These are phyloP conservation scores for Boletellus sp. DNA, from an alignment of 768 basidiomycete genomes.

Conservation along the genomic window DNA sequence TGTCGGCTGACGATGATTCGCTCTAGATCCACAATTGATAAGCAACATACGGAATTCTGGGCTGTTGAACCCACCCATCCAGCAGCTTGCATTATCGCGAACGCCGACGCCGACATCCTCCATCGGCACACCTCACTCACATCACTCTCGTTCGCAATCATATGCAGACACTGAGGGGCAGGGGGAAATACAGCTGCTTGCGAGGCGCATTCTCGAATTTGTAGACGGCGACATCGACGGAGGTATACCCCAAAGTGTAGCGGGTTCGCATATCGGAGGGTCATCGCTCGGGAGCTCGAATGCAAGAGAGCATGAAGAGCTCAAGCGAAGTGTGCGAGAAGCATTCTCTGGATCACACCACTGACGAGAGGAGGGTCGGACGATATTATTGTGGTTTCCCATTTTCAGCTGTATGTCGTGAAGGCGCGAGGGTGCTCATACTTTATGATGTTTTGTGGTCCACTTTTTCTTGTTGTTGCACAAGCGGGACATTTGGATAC, in stretches of 20 bases:
- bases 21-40: constrained; percentile 77
- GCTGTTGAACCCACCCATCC: constrained; percentile 81
- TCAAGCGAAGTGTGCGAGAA: constrained; percentile 77
- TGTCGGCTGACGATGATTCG: background rate
- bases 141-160: constrained; percentile 64
- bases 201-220: constrained; percentile 81
- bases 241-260: constrained; percentile 54
- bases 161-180: constrained; percentile 86
- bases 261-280: constrained; percentile 65
- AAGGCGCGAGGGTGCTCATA: constrained; percentile 2
- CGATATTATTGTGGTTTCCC: background rate
- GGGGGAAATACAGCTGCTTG: constrained; percentile 85
- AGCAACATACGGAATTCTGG: constrained; percentile 85
- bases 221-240: constrained; percentile 72
- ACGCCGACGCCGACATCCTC: constrained; percentile 70
- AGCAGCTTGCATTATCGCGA: constrained; percentile 71
- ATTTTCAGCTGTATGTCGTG: background rate
- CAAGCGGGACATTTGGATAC: background rate
- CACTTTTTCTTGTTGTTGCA: constrained; percentile 7
- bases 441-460: constrained; percentile 8
- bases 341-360: constrained; percentile 66
- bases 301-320: constrained; percentile 69
- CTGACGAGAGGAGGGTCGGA: constrained; percentile 6
- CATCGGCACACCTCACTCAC: constrained; percentile 68
- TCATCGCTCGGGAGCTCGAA: constrained; percentile 62